phyloP scores from a whole-genome alignment of 164 flowering plant species.

The Tinospora cordifolia region DNA sequence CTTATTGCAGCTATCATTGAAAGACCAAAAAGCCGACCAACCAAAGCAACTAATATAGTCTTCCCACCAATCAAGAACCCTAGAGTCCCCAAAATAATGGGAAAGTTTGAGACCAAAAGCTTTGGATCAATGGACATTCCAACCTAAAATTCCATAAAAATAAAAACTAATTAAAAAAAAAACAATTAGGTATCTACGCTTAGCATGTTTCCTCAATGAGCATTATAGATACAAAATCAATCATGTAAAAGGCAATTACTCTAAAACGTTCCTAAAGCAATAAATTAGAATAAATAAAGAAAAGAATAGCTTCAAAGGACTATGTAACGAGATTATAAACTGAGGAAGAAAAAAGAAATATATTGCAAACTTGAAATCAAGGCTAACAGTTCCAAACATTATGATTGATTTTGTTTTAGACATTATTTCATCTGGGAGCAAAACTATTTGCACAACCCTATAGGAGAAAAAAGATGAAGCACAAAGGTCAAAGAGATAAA shows the following conservation, averaged over 20 bases:
- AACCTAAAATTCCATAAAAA: slow-evolving; percentile 51
- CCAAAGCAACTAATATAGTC: slow-evolving; percentile 62
- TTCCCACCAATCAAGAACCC: slow-evolving; percentile 86
- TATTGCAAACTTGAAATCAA: not conserved
- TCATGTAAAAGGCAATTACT: not conserved
- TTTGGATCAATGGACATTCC: slow-evolving; percentile 99
- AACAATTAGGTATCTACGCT: not conserved
- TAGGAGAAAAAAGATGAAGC: not conserved
- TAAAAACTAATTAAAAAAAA: no score
- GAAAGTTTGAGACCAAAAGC: slow-evolving; percentile 85
- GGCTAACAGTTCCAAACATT: not conserved
- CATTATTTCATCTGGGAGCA: not conserved
- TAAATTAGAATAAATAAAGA: not conserved
- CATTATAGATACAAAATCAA: not conserved
- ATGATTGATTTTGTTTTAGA: not conserved
- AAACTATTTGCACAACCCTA: not conserved
- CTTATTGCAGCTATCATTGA: slow-evolving; percentile 88
- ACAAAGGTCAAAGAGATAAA: not conserved
- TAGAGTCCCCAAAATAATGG: slow-evolving; percentile 62
- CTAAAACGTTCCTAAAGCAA: not conserved
- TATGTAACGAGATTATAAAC: not conserved
- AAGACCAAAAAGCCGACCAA: slow-evolving; percentile 82
- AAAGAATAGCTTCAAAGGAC: not conserved
- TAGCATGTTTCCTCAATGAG: not conserved
- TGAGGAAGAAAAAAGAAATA: not conserved